Evolutionary conservation across 768 basidiomycete genomes (phyloP).

Genomic region (Infundibulicybe gibba): DNA sequence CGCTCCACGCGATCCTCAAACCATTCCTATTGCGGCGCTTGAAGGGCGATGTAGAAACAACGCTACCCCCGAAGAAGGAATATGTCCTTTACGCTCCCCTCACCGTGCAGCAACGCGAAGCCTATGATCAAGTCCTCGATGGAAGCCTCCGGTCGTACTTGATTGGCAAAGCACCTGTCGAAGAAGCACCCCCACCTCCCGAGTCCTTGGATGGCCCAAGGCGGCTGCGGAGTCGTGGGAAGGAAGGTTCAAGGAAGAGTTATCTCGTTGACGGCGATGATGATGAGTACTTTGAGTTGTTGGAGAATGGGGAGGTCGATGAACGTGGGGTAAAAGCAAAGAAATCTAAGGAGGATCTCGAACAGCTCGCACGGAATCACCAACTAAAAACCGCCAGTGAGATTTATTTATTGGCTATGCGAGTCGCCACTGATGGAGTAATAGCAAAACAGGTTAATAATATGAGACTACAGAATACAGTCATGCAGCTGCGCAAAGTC

Average conservation of each 20-base stretch:
- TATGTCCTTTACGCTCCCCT: constrained; percentile 93
- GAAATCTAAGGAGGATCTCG: constrained; percentile 35
- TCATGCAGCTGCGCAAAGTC: constrained; percentile 98
- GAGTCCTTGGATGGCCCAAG: constrained; percentile 14
- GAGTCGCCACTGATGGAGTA: background rate
- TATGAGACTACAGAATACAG: constrained; percentile 88
- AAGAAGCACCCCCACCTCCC: constrained; percentile 10
- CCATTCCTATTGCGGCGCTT: constrained; percentile 92
- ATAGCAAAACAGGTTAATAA: constrained; percentile 85
- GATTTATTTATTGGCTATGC: constrained; percentile 7
- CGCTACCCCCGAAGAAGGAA: constrained; percentile 88
- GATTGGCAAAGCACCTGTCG: constrained; percentile 28
- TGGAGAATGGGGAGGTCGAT: constrained; percentile 47
- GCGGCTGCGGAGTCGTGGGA: constrained; percentile 29
- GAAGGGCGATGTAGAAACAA: constrained; percentile 80
- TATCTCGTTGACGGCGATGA: constrained; percentile 61
- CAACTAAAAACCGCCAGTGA: constrained; percentile 57
- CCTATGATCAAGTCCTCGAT: constrained; percentile 78
- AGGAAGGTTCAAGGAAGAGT: constrained; percentile 33
- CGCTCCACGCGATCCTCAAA: constrained; percentile 87
- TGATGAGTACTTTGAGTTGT: constrained; percentile 60
- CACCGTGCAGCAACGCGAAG: constrained; percentile 74
- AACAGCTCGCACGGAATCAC: constrained; percentile 55
- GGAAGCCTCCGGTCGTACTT: constrained; percentile 70
- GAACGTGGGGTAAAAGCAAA: constrained; percentile 26